These are phyloP conservation scores for Trichophyton simii DNA, from an alignment of 2,329 filamentous ascomycete species.

Conservation along the genomic window DNA sequence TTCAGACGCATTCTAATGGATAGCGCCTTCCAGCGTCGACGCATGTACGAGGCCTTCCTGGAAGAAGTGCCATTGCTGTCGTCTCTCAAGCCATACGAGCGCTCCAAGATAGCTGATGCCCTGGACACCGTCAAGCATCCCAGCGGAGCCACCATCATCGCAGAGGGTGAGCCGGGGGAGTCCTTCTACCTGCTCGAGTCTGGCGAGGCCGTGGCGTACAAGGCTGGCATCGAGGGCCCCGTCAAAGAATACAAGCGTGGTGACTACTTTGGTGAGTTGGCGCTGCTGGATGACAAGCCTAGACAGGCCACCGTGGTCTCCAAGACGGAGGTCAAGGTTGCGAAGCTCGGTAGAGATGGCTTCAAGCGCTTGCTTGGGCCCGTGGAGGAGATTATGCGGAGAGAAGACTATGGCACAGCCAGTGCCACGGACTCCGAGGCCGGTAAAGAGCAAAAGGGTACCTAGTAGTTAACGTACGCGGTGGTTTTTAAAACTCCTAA, in stretches of 20 bases:
- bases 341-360: conserved; percentile 79
- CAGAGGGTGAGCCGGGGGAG: conserved; percentile 79
- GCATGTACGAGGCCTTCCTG: conserved; percentile 94
- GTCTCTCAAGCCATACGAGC: conserved; percentile 77
- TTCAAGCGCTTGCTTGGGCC: conserved; percentile 89
- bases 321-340: conserved; percentile 80
- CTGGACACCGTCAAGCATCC: conserved; percentile 82
- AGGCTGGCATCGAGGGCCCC: conserved; percentile 54
- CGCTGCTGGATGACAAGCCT: conserved; percentile 83
- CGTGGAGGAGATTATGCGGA: conserved; percentile 86
- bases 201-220: conserved; percentile 78
- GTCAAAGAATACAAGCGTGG: conserved; percentile 80
- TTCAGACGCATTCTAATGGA: conserved; percentile 98
- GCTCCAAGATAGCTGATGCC: conserved; percentile 93
- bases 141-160: conserved; percentile 70
- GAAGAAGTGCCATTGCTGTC: conserved; percentile 82
- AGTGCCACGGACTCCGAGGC: background rate
- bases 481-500: too few relatives aligned
- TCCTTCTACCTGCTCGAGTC: conserved; percentile 84
- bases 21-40: conserved; percentile 84
- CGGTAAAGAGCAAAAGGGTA: background rate
- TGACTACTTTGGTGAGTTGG: conserved; percentile 94
- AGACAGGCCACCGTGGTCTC: conserved; percentile 81
- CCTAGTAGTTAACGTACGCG: too few relatives aligned
- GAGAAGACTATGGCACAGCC: conserved; percentile 34